Base-by-base conservation (phyloP, 2,329 filamentous ascomycete genomes). In the Paraphaeosphaeria sporulosa region DNA sequence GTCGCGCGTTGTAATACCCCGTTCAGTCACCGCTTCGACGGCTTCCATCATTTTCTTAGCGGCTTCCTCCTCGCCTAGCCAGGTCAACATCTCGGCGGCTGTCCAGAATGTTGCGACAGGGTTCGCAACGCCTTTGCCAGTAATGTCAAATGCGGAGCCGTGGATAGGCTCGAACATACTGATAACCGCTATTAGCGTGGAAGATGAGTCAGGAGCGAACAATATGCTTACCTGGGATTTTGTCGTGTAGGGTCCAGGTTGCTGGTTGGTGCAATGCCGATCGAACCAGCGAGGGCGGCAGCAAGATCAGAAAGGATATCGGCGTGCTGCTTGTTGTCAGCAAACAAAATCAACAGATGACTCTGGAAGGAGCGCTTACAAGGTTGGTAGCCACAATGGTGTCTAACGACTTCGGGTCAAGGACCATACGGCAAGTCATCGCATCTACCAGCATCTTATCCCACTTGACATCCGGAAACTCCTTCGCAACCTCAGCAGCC, bases 251-350 rank as follows among this genome's bases (percentile, higher is more conserved):
- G 88, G 64, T 91, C 89, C 1, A 91, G 81, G 66, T 91, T 92
- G 44, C 85, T 87, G 0, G 89, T 90, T 3, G 89, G 89, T 3
- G 89, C 89, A 59, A 92, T 91, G 9, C 90, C 89, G 61, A 92
- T 91, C 2, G 85, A 89, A 0, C 89, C 89, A 2, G 89, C 89
- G 7, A 91, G 79, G 0, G 89, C 88, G 15, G 90, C 89, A 6
- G 89, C 90, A 21, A 92, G 80, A 68, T 92, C 89, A 0, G 88
- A 90, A 4, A 92, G 83, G 52, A 91, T 91, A 65, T 91, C 89
- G 3, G 88, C 88, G 48, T 79, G 76, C 68, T 76, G 48, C 3
- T n/a, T 3, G 6, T 19, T 30, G 52, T 54, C 8, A 54, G 38
- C n/a, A n/a, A 19, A 10, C 5, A 1, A 7, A 9, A 21, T 2